phyloP scores from a whole-genome alignment of 2,329 filamentous ascomycete species.

The Fusarium aywerte region DNA sequence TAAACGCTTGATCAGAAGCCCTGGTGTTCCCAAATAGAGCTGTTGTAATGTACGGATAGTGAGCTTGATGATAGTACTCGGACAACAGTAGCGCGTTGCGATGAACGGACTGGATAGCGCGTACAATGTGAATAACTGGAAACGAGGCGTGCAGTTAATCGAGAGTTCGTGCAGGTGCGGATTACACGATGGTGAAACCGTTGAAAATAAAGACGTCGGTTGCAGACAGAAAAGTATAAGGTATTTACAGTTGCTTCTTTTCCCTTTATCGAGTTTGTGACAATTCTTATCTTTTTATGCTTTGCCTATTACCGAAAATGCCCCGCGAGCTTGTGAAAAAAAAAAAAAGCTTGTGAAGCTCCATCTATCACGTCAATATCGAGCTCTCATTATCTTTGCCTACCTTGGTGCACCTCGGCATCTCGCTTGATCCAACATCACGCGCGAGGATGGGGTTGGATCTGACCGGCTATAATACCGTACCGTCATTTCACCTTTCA shows the following conservation, averaged over 20 bases:
- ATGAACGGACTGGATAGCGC: conserved; percentile 8
- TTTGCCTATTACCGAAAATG: conserved; percentile 32
- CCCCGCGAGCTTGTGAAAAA: conserved; percentile 36
- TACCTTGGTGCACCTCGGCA: conserved; percentile 36
- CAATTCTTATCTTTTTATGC: conserved; percentile 35
- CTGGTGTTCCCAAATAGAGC: conserved; percentile 2
- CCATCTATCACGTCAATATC: conserved; percentile 20
- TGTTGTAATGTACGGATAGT: background rate
- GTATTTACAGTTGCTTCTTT: conserved; percentile 4
- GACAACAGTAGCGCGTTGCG: background rate
- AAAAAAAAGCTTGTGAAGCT: conserved; percentile 41
- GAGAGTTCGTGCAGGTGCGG: conserved; percentile 5
- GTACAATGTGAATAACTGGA: background rate
- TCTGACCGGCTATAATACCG: conserved; percentile 22
- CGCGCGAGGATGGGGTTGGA: conserved; percentile 21
- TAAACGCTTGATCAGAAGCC: conserved; percentile 3
- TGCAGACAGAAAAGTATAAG: background rate
- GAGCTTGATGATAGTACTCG: background rate
- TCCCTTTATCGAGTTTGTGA: conserved; percentile 12
- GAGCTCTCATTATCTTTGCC: conserved; percentile 19
- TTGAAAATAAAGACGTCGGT: conserved; percentile 9
- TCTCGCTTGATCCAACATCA: conserved; percentile 29
- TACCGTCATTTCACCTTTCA: conserved; percentile 13
- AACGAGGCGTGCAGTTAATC: background rate
- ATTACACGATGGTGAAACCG: conserved; percentile 11